These are phyloP conservation scores for Exophiala calicioides DNA, from an alignment of 2,329 filamentous ascomycete genomes.

Conservation along the genomic window DNA sequence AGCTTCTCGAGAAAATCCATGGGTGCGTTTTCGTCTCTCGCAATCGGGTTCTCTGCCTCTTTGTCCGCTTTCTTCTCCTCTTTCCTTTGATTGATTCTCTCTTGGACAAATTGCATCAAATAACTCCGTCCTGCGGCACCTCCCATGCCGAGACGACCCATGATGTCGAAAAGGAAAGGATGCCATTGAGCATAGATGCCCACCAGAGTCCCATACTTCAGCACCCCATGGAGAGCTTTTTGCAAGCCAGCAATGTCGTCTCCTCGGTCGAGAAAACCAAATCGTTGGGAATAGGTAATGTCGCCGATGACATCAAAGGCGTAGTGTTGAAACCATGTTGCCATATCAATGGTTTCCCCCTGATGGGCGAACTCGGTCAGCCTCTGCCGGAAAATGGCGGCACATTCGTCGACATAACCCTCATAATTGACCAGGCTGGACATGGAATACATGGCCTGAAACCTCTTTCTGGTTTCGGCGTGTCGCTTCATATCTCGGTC, in stretches of 20 bases:
- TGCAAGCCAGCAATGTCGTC: slow-evolving; percentile 63
- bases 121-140: slow-evolving; percentile 37
- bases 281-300: slow-evolving; percentile 59
- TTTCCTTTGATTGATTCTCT: slow-evolving; percentile 36
- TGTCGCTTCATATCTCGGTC: slow-evolving; percentile 75
- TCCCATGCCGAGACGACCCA: slow-evolving; percentile 35
- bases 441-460: slow-evolving; percentile 52
- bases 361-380: slow-evolving; percentile 41
- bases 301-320: slow-evolving; percentile 70
- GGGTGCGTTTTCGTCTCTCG: slow-evolving; percentile 25
- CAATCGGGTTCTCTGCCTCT: slow-evolving; percentile 13
- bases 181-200: slow-evolving; percentile 49
- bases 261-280: slow-evolving; percentile 74
- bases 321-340: slow-evolving; percentile 72
- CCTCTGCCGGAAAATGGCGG: slow-evolving; percentile 42
- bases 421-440: slow-evolving; percentile 53
- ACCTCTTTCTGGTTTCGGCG: slow-evolving; percentile 63
- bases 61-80: slow-evolving; percentile 24
- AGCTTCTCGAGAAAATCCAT: slow-evolving; percentile 48
- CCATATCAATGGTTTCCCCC: slow-evolving; percentile 38
- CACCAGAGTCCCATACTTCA: slow-evolving; percentile 42
- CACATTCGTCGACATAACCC: slow-evolving; percentile 51
- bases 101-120: slow-evolving; percentile 37
- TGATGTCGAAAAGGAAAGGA: slow-evolving; percentile 35
- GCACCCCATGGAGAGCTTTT: slow-evolving; percentile 38